Base-by-base conservation (phyloP, 2,329 filamentous ascomycete genomes). In the Ascocoryne sarcoides region DNA sequence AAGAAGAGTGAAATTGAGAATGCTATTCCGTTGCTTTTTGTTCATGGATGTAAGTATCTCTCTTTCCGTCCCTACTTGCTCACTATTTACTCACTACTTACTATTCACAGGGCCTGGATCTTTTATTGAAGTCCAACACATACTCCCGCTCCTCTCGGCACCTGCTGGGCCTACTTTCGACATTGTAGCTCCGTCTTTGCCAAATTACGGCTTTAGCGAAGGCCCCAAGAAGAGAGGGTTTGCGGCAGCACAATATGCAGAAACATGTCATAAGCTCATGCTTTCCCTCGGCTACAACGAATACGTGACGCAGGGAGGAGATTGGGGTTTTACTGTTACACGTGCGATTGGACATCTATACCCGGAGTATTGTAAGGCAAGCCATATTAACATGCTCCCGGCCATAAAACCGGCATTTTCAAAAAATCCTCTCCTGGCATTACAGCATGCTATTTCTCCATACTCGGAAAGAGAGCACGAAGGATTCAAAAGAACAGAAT, bases 251-350 rank as follows among this genome's bases (percentile, higher is more conserved):
- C 73, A 82, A 48, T 80, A 82, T 50, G 76, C 77, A 2, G 76
- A 85, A 56, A 69, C 70, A 0, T 65, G 75, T 48, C 74, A 87
- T 57, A 77, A 76, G 41, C 62, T 87, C 7, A 88, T 88, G 82
- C 60, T 73, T 5, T 68, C 70, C 10, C 67, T 87, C 2, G 80
- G 80, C 0, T 87, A 83, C 54, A 49, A 67, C 2, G 64, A 75
- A 61, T 84, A 81, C 44, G 69, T 66, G 5, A 71, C 68, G 0
- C 74, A 84, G 60, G 79, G 78, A 47, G 82, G 82, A 19, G 82
- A 86, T 54, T 85, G 79, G 81, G 83, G 82, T 14, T 76, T 70
- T 55, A 68, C 70, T 50, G 73, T 87, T 50, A 79, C 78, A 9
- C 71, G 82, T 3, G 60, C 69, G 8, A 71, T 88, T 41, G 74